Percentiles rank a stretch among this genome's conserved stretches.
Conservation (phyloP, 345 rosid genomes). For the Odontarrhena argentea region DNA sequence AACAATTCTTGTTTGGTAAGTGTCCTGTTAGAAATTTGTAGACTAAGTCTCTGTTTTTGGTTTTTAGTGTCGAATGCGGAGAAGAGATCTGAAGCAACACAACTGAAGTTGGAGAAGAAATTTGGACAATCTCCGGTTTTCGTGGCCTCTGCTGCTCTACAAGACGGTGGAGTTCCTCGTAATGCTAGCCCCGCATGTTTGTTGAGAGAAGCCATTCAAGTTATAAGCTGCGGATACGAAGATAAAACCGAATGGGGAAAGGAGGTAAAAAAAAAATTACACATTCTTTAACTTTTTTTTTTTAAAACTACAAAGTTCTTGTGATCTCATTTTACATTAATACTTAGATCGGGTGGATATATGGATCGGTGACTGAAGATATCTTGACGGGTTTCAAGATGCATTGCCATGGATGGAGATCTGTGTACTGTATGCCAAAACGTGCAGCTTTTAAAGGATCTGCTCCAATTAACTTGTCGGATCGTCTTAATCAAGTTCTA, state of each 20-base stretch:
- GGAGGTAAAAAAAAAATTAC: constrained; percentile 54
- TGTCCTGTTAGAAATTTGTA: not conserved
- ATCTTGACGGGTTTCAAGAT: constrained; percentile 93
- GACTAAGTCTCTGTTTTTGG: constrained; percentile 12
- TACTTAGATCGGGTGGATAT: constrained; percentile 90
- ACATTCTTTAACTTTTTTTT: not conserved
- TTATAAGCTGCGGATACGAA: constrained; percentile 96
- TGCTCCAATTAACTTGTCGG: constrained; percentile 91
- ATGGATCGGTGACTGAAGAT: constrained; percentile 95
- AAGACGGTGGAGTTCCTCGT: constrained; percentile 78
- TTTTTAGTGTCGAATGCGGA: constrained; percentile 50
- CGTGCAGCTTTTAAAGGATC: constrained; percentile 93
- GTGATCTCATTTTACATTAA: constrained; percentile 10
- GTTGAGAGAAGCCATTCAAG: constrained; percentile 93
- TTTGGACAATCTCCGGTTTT: constrained; percentile 95
- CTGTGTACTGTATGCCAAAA: constrained; percentile 94
- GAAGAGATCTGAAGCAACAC: constrained; percentile 58
- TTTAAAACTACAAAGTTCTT: constrained; percentile 1
- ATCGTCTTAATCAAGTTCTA: constrained; percentile 94
- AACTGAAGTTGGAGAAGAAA: constrained; percentile 83
- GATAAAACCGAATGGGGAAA: constrained; percentile 99
- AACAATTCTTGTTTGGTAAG: constrained; percentile 8
- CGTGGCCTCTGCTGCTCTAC: constrained; percentile 67
- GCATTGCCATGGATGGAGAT: constrained; percentile 99
- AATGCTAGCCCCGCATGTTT: constrained; percentile 73